Conservation (phyloP, 1,139 yeast species). For the Casaregolazyma suthepensis region DNA sequence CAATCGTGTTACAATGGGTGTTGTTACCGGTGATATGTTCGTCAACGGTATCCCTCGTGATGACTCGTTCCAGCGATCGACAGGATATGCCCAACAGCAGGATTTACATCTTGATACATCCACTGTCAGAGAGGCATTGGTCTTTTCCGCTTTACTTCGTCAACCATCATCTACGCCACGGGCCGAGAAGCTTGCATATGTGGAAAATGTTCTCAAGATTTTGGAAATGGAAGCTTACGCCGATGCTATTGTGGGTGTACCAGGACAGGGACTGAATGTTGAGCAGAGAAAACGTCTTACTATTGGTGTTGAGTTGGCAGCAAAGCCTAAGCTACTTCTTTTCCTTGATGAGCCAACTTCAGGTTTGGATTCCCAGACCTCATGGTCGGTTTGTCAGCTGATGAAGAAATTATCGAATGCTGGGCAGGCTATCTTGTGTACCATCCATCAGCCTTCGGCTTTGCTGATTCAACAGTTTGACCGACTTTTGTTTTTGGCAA, state of each 20-base stretch:
- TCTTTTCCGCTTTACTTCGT: constrained; percentile 56
- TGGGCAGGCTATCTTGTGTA: constrained; percentile 53
- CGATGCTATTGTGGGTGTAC: constrained; percentile 55
- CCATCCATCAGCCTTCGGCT: constrained; percentile 57
- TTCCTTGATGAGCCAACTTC: constrained; percentile 57
- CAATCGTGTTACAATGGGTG: constrained; percentile 53
- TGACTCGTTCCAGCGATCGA: constrained; percentile 49
- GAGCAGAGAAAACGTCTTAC: constrained; percentile 63
- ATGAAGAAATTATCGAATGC: constrained; percentile 47
- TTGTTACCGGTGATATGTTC: constrained; percentile 57
- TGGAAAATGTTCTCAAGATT: constrained; percentile 50
- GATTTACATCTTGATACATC: constrained; percentile 54
- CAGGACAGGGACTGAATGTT: constrained; percentile 56
- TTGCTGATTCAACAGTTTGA: constrained; percentile 49
- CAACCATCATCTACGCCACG: constrained; percentile 46
- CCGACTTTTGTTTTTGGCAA: constrained; percentile 42
- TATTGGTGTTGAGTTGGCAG: constrained; percentile 57
- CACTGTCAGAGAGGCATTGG: constrained; percentile 56
- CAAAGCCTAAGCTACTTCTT: constrained; percentile 47
- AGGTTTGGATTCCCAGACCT: constrained; percentile 55
- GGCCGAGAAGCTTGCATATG: constrained; percentile 50
- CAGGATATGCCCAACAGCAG: constrained; percentile 64
- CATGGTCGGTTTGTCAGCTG: constrained; percentile 51
- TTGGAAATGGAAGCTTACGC: constrained; percentile 57
- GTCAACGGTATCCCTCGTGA: constrained; percentile 53